Conservation (phyloP, 2,329 filamentous ascomycete genomes). For the Monilinia vaccinii-corymbosi region DNA sequence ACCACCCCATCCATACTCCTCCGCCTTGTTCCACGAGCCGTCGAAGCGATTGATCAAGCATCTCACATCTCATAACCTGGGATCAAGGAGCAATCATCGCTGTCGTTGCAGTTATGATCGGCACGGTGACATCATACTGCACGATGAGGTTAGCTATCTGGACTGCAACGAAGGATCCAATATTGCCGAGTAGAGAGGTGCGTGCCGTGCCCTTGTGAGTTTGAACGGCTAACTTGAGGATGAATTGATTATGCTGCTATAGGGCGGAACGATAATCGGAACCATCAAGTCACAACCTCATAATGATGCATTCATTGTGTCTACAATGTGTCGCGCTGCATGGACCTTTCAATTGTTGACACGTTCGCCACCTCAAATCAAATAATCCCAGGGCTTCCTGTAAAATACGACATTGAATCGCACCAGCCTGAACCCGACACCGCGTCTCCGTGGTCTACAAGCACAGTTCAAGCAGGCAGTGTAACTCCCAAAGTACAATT, state of each 20-base stretch:
- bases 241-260: neutral
- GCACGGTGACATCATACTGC: neutral
- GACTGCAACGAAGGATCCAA: neutral
- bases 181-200: neutral
- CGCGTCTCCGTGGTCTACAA: neutral
- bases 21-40: too few species aligned
- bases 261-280: neutral
- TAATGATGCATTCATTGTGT: neutral
- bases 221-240: neutral
- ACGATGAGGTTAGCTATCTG: neutral
- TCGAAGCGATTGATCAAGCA: neutral
- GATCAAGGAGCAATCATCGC: neutral
- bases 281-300: neutral
- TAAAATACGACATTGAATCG: neutral
- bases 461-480: neutral
- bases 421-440: neutral
- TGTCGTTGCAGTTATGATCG: neutral
- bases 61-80: neutral
- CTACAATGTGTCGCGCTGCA: neutral
- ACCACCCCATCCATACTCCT: neutral
- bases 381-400: neutral
- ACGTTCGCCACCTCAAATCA: neutral
- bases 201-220: neutral
- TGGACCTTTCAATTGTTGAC: neutral
- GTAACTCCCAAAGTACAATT: too few species aligned